A percentile compares a stretch with the other conserved stretches of the same genome.
phyloP scores from a whole-genome alignment of 2,329 filamentous ascomycete genomes.

The Phoma herbarum region DNA sequence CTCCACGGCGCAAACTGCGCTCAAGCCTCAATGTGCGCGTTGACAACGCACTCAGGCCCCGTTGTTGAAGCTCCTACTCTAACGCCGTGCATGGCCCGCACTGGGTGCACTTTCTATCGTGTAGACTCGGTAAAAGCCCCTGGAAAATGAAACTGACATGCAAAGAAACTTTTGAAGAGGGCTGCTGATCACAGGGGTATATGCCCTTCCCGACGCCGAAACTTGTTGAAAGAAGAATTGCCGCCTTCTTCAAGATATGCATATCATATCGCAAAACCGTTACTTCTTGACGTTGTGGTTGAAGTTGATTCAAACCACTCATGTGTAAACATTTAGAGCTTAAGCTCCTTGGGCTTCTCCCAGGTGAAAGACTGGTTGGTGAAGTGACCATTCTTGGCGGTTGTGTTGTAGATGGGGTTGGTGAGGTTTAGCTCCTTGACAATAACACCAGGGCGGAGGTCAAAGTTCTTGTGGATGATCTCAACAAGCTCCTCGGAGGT shows the following conservation, averaged over 20 bases:
- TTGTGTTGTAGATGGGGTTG: constrained; percentile 97
- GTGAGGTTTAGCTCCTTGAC: constrained; percentile 95
- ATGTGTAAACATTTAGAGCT: constrained; percentile 71
- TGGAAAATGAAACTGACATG: constrained; percentile 34
- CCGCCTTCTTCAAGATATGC: constrained; percentile 50
- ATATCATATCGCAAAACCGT: constrained; percentile 42
- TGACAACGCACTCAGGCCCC: constrained; percentile 40
- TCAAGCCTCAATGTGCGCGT: constrained; percentile 36
- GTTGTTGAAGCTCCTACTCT: constrained; percentile 37
- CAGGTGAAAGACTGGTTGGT: constrained; percentile 97
- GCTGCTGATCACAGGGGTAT: constrained; percentile 45
- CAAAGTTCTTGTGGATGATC: constrained; percentile 96
- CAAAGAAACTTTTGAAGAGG: constrained; percentile 46
- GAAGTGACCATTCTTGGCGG: constrained; percentile 99
- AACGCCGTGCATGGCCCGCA: constrained; percentile 33
- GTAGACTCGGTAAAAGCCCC: constrained; percentile 42
- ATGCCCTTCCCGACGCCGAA: constrained; percentile 50
- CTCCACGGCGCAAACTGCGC: constrained; percentile 21
- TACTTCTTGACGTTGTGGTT: constrained; percentile 45
- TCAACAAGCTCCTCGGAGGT: constrained; percentile 90
- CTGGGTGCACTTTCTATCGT: constrained; percentile 28
- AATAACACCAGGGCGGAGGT: constrained; percentile 97
- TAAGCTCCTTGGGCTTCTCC: constrained; percentile 97
- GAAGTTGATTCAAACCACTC: constrained; percentile 54
- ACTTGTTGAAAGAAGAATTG: constrained; percentile 54